Base-by-base conservation (phyloP, 2,329 filamentous ascomycete genomes). In the Lasiodiplodia theobromae region DNA sequence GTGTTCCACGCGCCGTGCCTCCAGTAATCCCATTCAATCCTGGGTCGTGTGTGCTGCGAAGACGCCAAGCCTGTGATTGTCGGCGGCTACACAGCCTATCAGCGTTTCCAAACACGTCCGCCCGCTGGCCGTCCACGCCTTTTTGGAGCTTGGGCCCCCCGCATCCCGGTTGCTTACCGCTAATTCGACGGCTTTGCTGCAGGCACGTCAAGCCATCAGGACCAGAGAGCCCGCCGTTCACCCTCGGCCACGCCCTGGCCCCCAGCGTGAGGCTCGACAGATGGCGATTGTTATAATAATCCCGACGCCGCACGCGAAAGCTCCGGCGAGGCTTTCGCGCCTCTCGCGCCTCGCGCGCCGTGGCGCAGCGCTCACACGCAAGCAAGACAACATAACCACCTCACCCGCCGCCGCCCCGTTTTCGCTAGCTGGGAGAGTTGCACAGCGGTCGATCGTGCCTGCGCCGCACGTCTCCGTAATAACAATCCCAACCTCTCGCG, bases 401-500 rank as follows among this genome's bases (percentile, higher is more conserved):
- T 21, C n/a, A 6, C 11, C 51, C 38, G 28, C 60, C 60, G 60
- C 44, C 57, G 5, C 54, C 31, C 51, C 21, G 51, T 53, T 18
- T 28, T n/a, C 53, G 28, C 25, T 38, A 57, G 28, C 25, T 38
- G 40, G 34, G 16, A n/a, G 40, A 28, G 60, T 64, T 44, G 47
- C 47, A 64, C 60, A 60, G 18, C 23, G 58, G 60, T 38, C 60
- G 60, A 64, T 64, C 60, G 47, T 64, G 60, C 60, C 60, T 64
- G 60, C 28, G 60, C 60, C 47, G 21, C 44, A 28, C n/a, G 25
- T 37, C 53, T n/a, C 53, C 54, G 37, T 57, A 18, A 34, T 25
- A 53, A 53, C 25, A 53, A 25, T 25, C 51, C 21, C 21, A 53
- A 28, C 21, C 21, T 25, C 31, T 31, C 40, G 28, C 44, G 28